Base-by-base conservation (phyloP, 225 moss, liverwort and hornwort genomes). In the Climacium dendroides region DNA sequence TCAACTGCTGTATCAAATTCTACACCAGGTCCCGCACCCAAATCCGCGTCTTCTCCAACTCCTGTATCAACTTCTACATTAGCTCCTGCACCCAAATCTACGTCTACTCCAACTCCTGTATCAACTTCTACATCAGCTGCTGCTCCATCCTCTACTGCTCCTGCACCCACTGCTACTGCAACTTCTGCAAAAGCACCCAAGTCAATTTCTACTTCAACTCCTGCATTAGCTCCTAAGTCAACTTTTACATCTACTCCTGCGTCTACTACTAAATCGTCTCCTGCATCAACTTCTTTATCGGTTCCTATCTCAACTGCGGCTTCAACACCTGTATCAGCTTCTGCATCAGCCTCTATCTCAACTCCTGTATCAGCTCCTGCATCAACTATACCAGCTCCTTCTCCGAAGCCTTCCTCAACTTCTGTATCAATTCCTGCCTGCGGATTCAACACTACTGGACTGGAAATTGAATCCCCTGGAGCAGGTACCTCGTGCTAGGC, bases 381-480 rank as follows among this genome's bases (percentile, higher is more conserved):
- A 11, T 39, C 60, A 32, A 30, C 61, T 61, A 10, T 22, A 48
- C 29, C 70, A 48, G 61, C 58, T 70, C 17, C 72, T 62, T 39
- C 43, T 34, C 28, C n/a, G 35, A 73, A 62, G 34, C 63, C 88
- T 72, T 28, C 54, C 19, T 28, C 81, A 66, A 82, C 76, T 52
- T 58, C 87, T 84, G 45, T 83, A 78, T 47, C 72, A 39, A 89
- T 85, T 81, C 87, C 91, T 66, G 74, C 82, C 32, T 93, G 91
- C 65, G 90, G 89, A n/a, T 90, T 91, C n/a, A 90, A 84, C 34
- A 87, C 91, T 70, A 77, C 86, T 85, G 91, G 90, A 79, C 76
- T 63, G 24, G 83, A 39, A 35, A 59, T 88, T 59, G 92, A 88
- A 34, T 79, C 89, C 35, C 78, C 78, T 80, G 82, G 87, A 69